phyloP scores from a whole-genome alignment of 345 rosid genomes.

The Citrus reticulata region DNA sequence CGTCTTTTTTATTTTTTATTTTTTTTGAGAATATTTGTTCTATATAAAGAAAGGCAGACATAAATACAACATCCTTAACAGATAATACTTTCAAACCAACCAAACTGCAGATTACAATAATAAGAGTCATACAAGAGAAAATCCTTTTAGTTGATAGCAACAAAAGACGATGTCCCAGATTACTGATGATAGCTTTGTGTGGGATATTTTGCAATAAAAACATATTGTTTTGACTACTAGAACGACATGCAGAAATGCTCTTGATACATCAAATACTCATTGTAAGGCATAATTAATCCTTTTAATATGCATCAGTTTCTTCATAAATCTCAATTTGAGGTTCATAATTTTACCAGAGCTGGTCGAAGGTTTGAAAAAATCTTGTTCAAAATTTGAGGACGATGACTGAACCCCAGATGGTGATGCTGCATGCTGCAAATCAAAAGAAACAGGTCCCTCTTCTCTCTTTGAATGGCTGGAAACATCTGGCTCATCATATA shows the following conservation, averaged over 20 bases:
- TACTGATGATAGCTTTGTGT: background rate
- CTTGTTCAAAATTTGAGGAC: constrained; percentile 34
- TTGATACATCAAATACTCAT: background rate
- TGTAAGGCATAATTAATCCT: background rate
- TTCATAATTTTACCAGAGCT: constrained; percentile 46
- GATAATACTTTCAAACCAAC: background rate
- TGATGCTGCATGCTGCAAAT: constrained; percentile 18
- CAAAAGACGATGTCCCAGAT: background rate
- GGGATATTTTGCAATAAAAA: background rate
- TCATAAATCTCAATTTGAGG: background rate
- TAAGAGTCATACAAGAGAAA: background rate
- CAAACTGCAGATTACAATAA: background rate
- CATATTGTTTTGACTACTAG: background rate
- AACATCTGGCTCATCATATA: constrained; percentile 36
- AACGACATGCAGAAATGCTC: background rate
- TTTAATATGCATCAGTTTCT: background rate
- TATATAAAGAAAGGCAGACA: background rate
- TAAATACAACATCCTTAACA: background rate
- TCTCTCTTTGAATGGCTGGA: constrained; percentile 20
- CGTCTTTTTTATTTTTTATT: too few species aligned
- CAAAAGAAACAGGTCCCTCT: constrained; percentile 27
- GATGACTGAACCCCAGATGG: constrained; percentile 42
- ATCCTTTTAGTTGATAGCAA: background rate
- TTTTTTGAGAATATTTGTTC: background rate
- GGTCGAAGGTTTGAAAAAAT: constrained; percentile 38